Evolutionary conservation across 2,329 filamentous ascomycete species (phyloP).

Genomic region (Xylaria sp.): DNA sequence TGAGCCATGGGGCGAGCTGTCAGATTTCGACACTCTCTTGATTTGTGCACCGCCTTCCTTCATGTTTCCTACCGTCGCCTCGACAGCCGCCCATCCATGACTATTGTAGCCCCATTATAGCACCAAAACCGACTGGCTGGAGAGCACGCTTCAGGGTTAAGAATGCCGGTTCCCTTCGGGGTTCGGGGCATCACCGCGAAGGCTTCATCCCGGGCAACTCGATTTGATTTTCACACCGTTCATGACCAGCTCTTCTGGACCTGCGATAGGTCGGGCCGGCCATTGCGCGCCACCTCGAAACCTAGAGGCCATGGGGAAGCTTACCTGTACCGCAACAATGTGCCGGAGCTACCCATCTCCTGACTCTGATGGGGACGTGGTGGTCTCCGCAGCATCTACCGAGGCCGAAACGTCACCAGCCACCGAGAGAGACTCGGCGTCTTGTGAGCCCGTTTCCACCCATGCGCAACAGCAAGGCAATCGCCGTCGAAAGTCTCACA

Average conservation of each 20-base stretch:
- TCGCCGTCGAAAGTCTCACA: slow-evolving; percentile 34
- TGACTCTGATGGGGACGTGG: slow-evolving; percentile 7
- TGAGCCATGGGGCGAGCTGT: background rate
- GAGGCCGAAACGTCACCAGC: slow-evolving; percentile 3
- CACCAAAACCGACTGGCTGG: background rate
- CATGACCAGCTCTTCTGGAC: background rate
- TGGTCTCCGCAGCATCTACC: slow-evolving; percentile 4
- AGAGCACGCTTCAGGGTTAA: background rate
- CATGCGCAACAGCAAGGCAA: slow-evolving; percentile 13
- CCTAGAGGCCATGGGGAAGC: background rate
- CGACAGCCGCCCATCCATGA: background rate
- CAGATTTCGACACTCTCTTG: slow-evolving; percentile 3
- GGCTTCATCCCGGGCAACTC: slow-evolving; percentile 1
- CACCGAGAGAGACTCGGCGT: slow-evolving; percentile 2
- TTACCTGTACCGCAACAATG: slow-evolving; percentile 1
- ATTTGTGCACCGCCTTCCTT: background rate
- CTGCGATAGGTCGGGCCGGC: background rate
- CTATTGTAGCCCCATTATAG: background rate
- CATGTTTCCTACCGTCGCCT: background rate
- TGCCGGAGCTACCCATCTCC: slow-evolving; percentile 15
- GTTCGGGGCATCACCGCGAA: slow-evolving; percentile 6
- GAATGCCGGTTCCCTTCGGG: slow-evolving; percentile 21
- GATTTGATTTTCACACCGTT: background rate
- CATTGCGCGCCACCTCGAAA: background rate
- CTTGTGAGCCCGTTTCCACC: slow-evolving; percentile 3